phyloP scores from a whole-genome alignment of 1,284 basidiomycete species.

The Earliella scabrosa region DNA sequence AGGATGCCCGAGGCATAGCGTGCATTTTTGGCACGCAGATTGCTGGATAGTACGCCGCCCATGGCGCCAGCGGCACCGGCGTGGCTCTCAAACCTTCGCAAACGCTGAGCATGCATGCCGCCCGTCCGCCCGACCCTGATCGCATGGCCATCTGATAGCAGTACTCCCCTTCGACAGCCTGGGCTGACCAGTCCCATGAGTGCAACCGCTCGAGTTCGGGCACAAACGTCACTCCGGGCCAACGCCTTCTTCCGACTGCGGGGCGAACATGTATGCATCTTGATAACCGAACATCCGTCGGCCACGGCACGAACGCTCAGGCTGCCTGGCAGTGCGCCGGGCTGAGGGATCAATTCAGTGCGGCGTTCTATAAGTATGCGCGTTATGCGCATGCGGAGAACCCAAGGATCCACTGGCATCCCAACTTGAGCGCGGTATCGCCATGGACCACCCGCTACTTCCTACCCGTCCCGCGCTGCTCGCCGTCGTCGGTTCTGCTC shows the following conservation, averaged over 20 bases:
- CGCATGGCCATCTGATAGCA: conserved; percentile 10
- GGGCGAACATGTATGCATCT: conserved; percentile 5
- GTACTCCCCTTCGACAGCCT: not conserved
- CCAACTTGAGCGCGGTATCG: not conserved
- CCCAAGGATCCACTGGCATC: not conserved
- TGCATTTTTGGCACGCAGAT: not conserved
- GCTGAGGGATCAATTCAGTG: not conserved
- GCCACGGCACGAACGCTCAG: conserved; percentile 5
- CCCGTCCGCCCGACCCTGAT: conserved; percentile 2
- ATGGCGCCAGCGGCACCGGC: conserved; percentile 6
- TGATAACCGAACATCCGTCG: conserved; percentile 9
- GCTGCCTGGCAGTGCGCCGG: not conserved
- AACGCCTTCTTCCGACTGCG: conserved; percentile 2
- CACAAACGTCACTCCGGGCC: conserved; percentile 6
- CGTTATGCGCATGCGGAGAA: not conserved
- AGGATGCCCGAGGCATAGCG: not conserved
- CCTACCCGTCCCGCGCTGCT: conserved; percentile 12
- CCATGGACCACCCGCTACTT: conserved; percentile 9
- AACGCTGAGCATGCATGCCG: conserved; percentile 1
- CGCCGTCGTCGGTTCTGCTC: conserved; percentile 12
- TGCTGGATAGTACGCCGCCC: conserved; percentile 1
- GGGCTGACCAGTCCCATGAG: conserved; percentile 1
- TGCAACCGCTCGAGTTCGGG: not conserved
- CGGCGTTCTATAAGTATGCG: conserved; percentile 2
- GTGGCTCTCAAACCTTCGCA: conserved; percentile 2